These are phyloP conservation scores for Starmerella apis DNA, from an alignment of 805 yeast species.

Conservation along the genomic window DNA sequence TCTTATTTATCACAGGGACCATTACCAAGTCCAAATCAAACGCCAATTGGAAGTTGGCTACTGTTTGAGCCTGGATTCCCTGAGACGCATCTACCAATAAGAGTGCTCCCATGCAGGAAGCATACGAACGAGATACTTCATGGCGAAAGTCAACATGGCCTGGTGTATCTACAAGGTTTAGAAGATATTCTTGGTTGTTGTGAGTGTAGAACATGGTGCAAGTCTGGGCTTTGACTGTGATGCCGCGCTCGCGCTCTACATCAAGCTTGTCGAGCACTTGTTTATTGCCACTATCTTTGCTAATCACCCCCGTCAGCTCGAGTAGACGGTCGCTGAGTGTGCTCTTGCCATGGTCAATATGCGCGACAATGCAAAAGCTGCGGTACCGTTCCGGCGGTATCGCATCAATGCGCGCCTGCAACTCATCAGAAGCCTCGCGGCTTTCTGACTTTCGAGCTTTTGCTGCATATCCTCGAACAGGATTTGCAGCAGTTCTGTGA, in stretches of 20 bases:
- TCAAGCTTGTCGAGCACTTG: constrained; percentile 87
- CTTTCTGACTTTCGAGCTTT: constrained; percentile 2
- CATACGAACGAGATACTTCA: constrained; percentile 88
- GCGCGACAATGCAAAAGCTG: constrained; percentile 92
- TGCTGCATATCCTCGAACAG: neutral
- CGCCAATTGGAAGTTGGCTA: constrained; percentile 90
- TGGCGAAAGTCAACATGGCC: constrained; percentile 95
- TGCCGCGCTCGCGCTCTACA: constrained; percentile 92
- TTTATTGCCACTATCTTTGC: constrained; percentile 53
- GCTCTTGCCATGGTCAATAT: constrained; percentile 72
- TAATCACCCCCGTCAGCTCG: constrained; percentile 81
- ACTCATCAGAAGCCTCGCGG: constrained; percentile 6
- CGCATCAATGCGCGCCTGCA: constrained; percentile 47
- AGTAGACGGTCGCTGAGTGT: constrained; percentile 80
- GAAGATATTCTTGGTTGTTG: constrained; percentile 59
- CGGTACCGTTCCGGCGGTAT: constrained; percentile 78
- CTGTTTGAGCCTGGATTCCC: constrained; percentile 96
- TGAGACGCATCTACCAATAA: constrained; percentile 87
- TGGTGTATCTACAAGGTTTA: constrained; percentile 92
- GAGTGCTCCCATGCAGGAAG: constrained; percentile 91
- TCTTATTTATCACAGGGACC: constrained; percentile 83
- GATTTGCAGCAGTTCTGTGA: neutral
- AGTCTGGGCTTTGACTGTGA: constrained; percentile 94
- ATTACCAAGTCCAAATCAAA: constrained; percentile 70
- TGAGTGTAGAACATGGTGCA: constrained; percentile 80